phyloP scores from a whole-genome alignment of 345 rosid species.

The Salix suchowensis region DNA sequence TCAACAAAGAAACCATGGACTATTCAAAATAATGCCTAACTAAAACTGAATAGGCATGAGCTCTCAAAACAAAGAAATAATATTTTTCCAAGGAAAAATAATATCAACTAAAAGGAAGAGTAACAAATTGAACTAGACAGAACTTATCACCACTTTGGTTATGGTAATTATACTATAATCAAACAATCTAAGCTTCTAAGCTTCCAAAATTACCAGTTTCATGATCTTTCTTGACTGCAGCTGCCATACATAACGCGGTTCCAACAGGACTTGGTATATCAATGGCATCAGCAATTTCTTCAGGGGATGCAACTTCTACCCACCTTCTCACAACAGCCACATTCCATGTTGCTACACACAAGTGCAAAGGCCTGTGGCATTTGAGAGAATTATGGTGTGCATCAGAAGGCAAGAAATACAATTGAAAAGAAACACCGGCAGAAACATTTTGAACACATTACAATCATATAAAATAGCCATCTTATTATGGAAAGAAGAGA shows the following conservation, averaged over 20 bases:
- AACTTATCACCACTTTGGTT: not conserved
- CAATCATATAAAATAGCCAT: too few species aligned
- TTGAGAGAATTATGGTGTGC: not conserved
- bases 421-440: too few species aligned
- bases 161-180: not conserved
- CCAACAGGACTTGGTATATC: conserved; percentile 76
- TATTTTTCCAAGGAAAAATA: too few species aligned
- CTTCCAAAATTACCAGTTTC: conserved; percentile 58
- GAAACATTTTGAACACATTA: too few species aligned
- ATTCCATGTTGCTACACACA: conserved; percentile 83
- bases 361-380: conserved; percentile 79
- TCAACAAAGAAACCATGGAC: too few species aligned
- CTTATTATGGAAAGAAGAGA: too few species aligned
- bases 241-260: conserved; percentile 92
- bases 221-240: conserved; percentile 83
- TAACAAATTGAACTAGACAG: too few species aligned
- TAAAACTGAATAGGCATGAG: too few species aligned
- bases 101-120: too few species aligned
- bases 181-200: not conserved
- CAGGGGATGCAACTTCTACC: conserved; percentile 70
- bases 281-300: conserved; percentile 69
- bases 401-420: not conserved
- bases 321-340: conserved; percentile 89
- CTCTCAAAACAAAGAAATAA: too few species aligned
- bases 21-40: too few species aligned